Base-by-base conservation (phyloP, 2,329 filamentous ascomycete genomes). In the Chrysoporthe austroafricana region DNA sequence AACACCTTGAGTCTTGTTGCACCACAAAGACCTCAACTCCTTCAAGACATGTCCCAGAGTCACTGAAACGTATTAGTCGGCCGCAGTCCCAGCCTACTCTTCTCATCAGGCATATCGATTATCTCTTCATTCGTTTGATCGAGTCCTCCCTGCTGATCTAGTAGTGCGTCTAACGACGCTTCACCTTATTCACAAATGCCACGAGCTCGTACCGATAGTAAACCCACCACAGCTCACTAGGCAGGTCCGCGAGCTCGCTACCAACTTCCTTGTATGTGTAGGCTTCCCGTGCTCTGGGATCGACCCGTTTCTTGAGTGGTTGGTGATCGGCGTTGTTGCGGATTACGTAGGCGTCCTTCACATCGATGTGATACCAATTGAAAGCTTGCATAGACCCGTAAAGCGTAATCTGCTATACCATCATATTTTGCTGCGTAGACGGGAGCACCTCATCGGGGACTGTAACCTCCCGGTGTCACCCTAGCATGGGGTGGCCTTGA, bases 131-230 rank as follows among this genome's bases (percentile, higher is more conserved):
- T 71, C 74, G 76, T 66, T 72, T 72, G 32, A 82, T 74, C 9
- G 75, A 79, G 61, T 81, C 78, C 63, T 75, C 72, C 1, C 72
- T 73, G 32, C 72, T 71, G 44, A 82, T 73, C 80, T 79, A 82
- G 36, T 77, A 72, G 1, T 69, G 73, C 9, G 74, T 74, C n/a
- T 74, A 72, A 16, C 78, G 74, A 2, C 79, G 79, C 62, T 77
- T 78, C 50, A 85, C 71, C 36, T 73, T 74, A 72, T 84, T 79
- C 11, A 84, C 81, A 71, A 85, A 85, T 66, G 79, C 76, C 72
- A 84, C 82, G 21, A 85, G 76, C 75, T 81, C 78, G 72, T 82
- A 76, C 13, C 80, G 76, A 71, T 82, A 84, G 13, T 79, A 79
- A 42, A 77, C 74, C 83, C 82, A 85, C 62, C 73, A 79, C 2